Evolutionary conservation across 140 eudicot species (phyloP), one percentile per base, ranked within the genome.

Genomic region (Anethum foeniculum): DNA sequence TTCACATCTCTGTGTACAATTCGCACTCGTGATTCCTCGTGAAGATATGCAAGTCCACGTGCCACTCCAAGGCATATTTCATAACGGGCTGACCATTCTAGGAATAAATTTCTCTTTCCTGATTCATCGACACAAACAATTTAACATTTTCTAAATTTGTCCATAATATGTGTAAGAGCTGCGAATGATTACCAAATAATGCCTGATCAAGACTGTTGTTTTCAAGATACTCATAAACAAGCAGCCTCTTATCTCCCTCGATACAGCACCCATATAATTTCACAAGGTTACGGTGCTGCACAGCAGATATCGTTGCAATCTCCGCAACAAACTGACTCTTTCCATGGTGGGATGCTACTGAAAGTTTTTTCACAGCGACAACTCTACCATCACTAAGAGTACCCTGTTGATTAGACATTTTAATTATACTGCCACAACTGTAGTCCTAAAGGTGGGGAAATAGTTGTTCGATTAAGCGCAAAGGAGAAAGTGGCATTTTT

Each of bases 271-370:
- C 97, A 71, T 85, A 85, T 72, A 92, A 62, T 64, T 86, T 88
- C 54, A 90, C 97, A 71, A 92, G 97, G 90, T 90, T 88, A 23
- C 88, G 90, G 71, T 94, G 98, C 68, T 92, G 96, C 65, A 92
- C 97, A 9, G 93, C 92, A 10, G 98, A 91, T 85, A 94, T 90
- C 18, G 96, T 82, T 13, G 94, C 96, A 81, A 92, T 94, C 81
- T 94, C 98, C 14, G 98, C 94, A 9, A 91, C 60, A 86, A 94
- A 94, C 81, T 92, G 96, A 80, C 86, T 83, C 84, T 91, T 90
- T 47, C 97, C 96, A 41, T 91, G 97, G 71, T 80, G 85, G 48
- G 94, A 93, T 76, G 86, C 87, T 44, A 87, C 78, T 2, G 96
- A 87, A 10, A 92, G 89, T 77, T 85, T 90, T 82, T 92, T 92